Evolutionary conservation across 805 yeast genomes (phyloP), one percentile per base, ranked within the genome.

Genomic region (Yueomyces sinensis): DNA sequence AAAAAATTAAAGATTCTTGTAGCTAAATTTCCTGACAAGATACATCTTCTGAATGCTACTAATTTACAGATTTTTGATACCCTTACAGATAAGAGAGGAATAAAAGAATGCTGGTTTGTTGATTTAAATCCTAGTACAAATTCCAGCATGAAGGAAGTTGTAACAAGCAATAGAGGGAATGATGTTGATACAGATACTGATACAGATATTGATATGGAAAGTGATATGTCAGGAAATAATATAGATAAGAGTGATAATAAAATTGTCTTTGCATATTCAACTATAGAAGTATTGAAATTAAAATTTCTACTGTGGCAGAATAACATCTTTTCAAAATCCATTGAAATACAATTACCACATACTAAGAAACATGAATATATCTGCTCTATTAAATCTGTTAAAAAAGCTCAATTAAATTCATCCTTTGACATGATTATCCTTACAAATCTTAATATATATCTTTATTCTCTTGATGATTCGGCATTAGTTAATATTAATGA

Each of bases 41-140:
- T 54, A 3, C 39, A 47, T 3, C 29, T 56, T 22, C 38, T 54
- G 19, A 54, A 52, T 35, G 44, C 55, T 33, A 41, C 52, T 2
- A 56, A 54, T 33, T 38, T 56, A 36, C 51, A 46, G 23, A 42
- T 46, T n/a, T 56, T 49, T 39, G 61, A 56, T 35, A 42, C 45
- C 36, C 46, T 56, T 9, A 41, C 47, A 13, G 61, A 56, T 36
- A 49, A 47, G 27, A 41, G 58, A 27, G 57, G 58, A 4, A 49
- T 53, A 11, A 37, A 37, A 3, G 31, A 44, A 30, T 43, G 46
- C 14, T 54, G 59, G 58, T 25, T 25, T n/a, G 13, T 25, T n/a
- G 13, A 25, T 11, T n/a, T 11, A 7, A 22, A 22, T 11, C 24
- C n/a, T n/a, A n/a, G n/a, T 20, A 7, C 24, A 7, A 20, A 7